phyloP scores from a whole-genome alignment of 352 stramenopile genomes.

The Thalassiosira ordinaria region DNA sequence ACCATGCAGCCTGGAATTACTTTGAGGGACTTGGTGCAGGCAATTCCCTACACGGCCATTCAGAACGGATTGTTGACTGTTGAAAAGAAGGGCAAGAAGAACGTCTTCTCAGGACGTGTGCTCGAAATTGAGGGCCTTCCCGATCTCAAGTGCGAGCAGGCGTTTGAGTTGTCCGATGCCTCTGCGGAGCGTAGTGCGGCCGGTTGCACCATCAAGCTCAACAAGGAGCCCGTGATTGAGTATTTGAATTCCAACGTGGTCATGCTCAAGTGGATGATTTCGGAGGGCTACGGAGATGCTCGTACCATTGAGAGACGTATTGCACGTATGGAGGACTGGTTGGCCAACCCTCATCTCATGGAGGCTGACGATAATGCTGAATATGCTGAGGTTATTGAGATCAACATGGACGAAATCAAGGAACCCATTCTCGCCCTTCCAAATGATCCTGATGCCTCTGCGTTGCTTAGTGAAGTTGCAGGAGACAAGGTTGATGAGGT shows the following conservation, averaged over 20 bases:
- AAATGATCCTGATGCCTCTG: constrained; percentile 88
- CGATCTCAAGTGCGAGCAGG: constrained; percentile 89
- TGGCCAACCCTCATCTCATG: constrained; percentile 85
- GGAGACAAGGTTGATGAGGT: constrained; percentile 89
- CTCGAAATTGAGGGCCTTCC: constrained; percentile 89
- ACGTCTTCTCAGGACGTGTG: constrained; percentile 88
- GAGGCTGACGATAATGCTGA: constrained; percentile 86
- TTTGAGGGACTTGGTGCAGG: constrained; percentile 88
- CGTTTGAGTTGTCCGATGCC: constrained; percentile 88
- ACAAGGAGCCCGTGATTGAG: constrained; percentile 89
- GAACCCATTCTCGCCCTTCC: constrained; percentile 88
- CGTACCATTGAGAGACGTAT: constrained; percentile 87
- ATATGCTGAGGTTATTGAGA: constrained; percentile 87
- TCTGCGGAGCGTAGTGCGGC: constrained; percentile 87
- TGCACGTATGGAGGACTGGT: constrained; percentile 88
- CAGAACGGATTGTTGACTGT: constrained; percentile 87
- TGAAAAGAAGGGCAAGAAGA: constrained; percentile 90
- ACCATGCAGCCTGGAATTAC: constrained; percentile 89
- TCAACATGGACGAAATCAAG: constrained; percentile 88
- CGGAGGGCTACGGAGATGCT: constrained; percentile 88
- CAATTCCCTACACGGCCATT: constrained; percentile 88
- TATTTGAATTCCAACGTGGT: constrained; percentile 88
- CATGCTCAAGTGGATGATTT: constrained; percentile 91
- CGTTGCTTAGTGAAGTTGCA: constrained; percentile 83
- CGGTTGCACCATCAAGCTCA: constrained; percentile 89